A percentile compares a stretch with the other conserved stretches of the same genome.
Conservation (phyloP, 2,329 filamentous ascomycete genomes). For the Seiridium cupressi region DNA sequence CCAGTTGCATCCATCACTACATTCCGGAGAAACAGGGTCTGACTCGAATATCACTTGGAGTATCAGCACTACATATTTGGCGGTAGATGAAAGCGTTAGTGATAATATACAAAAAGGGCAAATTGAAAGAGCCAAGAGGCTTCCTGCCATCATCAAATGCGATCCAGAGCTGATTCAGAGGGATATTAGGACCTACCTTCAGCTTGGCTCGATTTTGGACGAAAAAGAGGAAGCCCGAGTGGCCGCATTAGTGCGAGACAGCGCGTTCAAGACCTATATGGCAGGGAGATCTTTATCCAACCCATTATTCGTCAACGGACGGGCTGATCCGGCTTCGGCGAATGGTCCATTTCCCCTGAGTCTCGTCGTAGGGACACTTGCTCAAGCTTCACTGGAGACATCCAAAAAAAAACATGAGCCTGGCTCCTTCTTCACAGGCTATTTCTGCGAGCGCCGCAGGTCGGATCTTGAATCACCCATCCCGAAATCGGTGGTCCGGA, state of each 20-base stretch:
- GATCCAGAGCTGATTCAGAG: neutral
- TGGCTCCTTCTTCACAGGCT: slow-evolving; percentile 11
- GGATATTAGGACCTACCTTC: neutral
- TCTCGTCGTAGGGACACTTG: slow-evolving; percentile 12
- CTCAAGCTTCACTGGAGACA: neutral
- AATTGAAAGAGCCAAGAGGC: neutral
- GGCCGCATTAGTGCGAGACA: slow-evolving; percentile 9
- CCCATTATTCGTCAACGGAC: slow-evolving; percentile 11
- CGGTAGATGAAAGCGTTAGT: too few relatives aligned
- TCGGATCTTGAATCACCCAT: neutral
- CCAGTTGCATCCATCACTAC: too few relatives aligned
- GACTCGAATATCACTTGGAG: too few relatives aligned
- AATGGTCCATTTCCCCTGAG: slow-evolving; percentile 13
- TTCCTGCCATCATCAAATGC: neutral
- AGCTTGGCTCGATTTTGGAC: neutral
- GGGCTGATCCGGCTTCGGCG: slow-evolving; percentile 9
- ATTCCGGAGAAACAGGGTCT: too few relatives aligned
- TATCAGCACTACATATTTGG: too few relatives aligned
- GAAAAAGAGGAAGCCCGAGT: slow-evolving; percentile 8
- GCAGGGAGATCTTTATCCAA: slow-evolving; percentile 5
- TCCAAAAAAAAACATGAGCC: too few relatives aligned
- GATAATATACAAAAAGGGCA: too few relatives aligned
- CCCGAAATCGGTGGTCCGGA: neutral
- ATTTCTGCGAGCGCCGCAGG: slow-evolving; percentile 14
- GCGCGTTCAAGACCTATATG: slow-evolving; percentile 9